Conservation (phyloP, 257 asterid genomes). For the Fraxinus cuspidata region DNA sequence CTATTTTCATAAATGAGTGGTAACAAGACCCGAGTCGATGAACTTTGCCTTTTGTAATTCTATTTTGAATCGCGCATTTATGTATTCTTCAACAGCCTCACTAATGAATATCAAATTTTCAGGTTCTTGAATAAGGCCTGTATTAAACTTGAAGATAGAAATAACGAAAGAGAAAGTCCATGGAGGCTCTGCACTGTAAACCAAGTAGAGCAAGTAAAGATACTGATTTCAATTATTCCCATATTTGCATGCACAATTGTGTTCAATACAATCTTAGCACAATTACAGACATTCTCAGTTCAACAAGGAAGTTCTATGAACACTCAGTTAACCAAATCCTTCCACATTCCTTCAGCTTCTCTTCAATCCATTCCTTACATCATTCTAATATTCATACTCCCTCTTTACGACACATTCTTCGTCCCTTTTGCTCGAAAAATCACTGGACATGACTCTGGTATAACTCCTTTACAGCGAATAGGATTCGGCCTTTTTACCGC, state of each 20-base stretch:
- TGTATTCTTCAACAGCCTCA: too few relatives aligned
- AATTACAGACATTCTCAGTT: slow-evolving; percentile 92
- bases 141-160: slow-evolving; percentile 45
- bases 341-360: slow-evolving; percentile 93
- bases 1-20: too few relatives aligned
- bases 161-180: slow-evolving; percentile 32
- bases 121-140: slow-evolving; percentile 96
- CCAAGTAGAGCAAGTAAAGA: slow-evolving; percentile 84
- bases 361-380: slow-evolving; percentile 94
- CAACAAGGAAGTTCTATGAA: slow-evolving; percentile 91
- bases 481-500: slow-evolving; percentile 72
- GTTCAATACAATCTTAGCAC: slow-evolving; percentile 91
- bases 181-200: slow-evolving; percentile 61
- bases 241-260: slow-evolving; percentile 89
- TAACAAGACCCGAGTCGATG: not conserved
- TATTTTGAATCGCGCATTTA: too few relatives aligned
- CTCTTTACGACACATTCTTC: slow-evolving; percentile 68
- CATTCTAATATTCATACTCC: slow-evolving; percentile 71
- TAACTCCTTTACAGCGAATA: slow-evolving; percentile 68
- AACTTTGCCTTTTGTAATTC: too few relatives aligned
- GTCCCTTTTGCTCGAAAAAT: slow-evolving; percentile 78
- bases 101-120: slow-evolving; percentile 8
- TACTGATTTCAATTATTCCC: slow-evolving; percentile 61
- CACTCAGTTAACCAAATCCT: slow-evolving; percentile 51
- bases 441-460: slow-evolving; percentile 66